These are phyloP conservation scores for Calvatia gigantea DNA, from an alignment of 768 basidiomycete species.

Conservation along the genomic window DNA sequence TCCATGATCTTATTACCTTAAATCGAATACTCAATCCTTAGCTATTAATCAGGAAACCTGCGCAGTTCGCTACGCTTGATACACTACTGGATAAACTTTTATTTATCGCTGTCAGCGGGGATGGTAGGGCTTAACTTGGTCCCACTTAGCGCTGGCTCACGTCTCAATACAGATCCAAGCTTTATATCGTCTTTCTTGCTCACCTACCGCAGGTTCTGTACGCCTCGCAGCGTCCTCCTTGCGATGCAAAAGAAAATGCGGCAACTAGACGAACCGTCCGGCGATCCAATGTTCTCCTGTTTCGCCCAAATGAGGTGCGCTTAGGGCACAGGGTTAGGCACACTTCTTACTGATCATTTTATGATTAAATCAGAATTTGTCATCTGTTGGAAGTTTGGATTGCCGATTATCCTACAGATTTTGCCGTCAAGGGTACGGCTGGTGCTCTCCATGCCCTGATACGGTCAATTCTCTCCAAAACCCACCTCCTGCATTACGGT, in stretches of 20 bases:
- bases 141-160: background rate
- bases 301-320: constrained; percentile 84
- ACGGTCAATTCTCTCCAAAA: constrained; percentile 75
- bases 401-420: constrained; percentile 71
- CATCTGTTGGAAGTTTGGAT: constrained; percentile 78
- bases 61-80: constrained; percentile 73
- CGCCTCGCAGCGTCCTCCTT: constrained; percentile 73
- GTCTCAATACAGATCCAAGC: constrained; percentile 51
- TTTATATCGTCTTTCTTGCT: constrained; percentile 80
- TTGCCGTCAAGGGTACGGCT: constrained; percentile 70
- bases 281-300: constrained; percentile 83
- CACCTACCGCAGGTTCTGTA: constrained; percentile 80
- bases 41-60: constrained; percentile 38
- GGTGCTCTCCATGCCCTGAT: constrained; percentile 74
- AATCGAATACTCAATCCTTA: background rate
- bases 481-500: constrained; percentile 81
- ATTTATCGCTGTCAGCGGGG: constrained; percentile 80
- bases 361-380: constrained; percentile 56
- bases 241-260: constrained; percentile 88
- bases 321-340: background rate
- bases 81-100: constrained; percentile 80
- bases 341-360: constrained; percentile 5
- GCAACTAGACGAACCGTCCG: constrained; percentile 64
- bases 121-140: constrained; percentile 46
- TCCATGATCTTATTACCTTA: background rate